Conservation (phyloP, 352 stramenopile species). For the Globisporangium viniferum region DNA sequence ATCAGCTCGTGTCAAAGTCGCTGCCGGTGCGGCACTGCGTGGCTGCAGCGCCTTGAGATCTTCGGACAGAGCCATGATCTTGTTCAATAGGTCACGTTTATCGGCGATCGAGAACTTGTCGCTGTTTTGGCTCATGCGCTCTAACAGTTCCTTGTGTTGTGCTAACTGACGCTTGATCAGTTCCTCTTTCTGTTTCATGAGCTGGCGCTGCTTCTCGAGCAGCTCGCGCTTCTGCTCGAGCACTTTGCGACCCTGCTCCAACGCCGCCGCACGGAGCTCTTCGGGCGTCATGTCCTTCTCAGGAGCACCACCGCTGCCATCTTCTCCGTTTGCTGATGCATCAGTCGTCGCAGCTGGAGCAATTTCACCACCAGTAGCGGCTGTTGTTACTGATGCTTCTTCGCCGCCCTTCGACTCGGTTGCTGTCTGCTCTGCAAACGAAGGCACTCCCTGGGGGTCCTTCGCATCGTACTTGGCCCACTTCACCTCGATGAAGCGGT, state of each 20-base stretch:
- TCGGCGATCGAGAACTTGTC: slow-evolving; percentile 62
- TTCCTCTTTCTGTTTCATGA: slow-evolving; percentile 84
- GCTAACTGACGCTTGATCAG: slow-evolving; percentile 78
- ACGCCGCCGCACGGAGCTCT: slow-evolving; percentile 61
- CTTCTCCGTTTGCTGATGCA: slow-evolving; percentile 12
- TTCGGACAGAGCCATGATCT: slow-evolving; percentile 73
- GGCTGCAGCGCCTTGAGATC: slow-evolving; percentile 65
- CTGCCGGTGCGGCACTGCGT: background rate
- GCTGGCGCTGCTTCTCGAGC: slow-evolving; percentile 75
- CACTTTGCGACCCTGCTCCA: slow-evolving; percentile 79
- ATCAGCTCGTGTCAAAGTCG: slow-evolving; percentile 1
- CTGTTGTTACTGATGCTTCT: slow-evolving; percentile 10
- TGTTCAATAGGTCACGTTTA: slow-evolving; percentile 78
- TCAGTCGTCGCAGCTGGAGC: background rate
- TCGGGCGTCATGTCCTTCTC: slow-evolving; percentile 73
- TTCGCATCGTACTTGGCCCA: slow-evolving; percentile 82
- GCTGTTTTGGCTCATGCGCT: slow-evolving; percentile 79
- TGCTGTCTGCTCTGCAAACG: slow-evolving; percentile 33
- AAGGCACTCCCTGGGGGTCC: slow-evolving; percentile 48
- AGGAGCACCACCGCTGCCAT: slow-evolving; percentile 22
- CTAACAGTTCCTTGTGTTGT: slow-evolving; percentile 79
- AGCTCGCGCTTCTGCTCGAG: slow-evolving; percentile 86
- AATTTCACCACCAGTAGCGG: background rate
- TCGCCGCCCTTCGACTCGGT: slow-evolving; percentile 33
- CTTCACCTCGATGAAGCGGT: slow-evolving; percentile 88